Evolutionary conservation across 495 filamentous ascomycete species (phyloP), one percentile per base, ranked within the genome.

Genomic region (Hypoxylon cercidicola): DNA sequence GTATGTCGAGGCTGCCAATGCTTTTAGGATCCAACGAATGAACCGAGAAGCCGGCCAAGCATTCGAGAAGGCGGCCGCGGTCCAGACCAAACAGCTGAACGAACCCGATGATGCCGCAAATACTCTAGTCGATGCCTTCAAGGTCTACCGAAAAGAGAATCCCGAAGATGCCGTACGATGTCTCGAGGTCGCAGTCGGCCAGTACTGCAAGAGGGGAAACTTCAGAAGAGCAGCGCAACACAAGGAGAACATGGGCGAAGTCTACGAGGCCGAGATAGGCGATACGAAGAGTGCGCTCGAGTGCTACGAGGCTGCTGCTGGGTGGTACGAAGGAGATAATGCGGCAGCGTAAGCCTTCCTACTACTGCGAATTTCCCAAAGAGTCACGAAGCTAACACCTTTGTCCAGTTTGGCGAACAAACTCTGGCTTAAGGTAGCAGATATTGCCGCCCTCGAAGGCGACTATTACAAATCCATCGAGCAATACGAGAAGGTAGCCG

Each of bases 31-130:
- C 74, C 85, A 91, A 75, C 87, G 89, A 72, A 80, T 86, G 72
- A 87, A 87, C 78, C 89, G 86, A 64, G 90, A 95, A 81, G 91
- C 93, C 19, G 93, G 92, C 11, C 79, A 85, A 62, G 85, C 89
- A 5, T 93, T 93, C 65, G 90, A 93, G 74, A 86, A 88, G 63
- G 91, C 91, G 11, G 93, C 93, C 18, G 67, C 80, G 3, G 86
- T 97, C 43, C 91, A 95, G 76, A 81, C 70, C 5, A 82, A 88
- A 47, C 87, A 92, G 58, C 84, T 96, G 41, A 92, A 90, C 74
- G 93, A 97, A 72, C 90, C 90, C 43, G 90, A 95, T 72, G 93
- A 97, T 72, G 90, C 90, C 28, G 93, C 93, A 34, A 94, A 94
- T 73, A 87, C 87, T 45, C 79, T 90, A 58, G 81, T 84, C 72